A percentile compares a stretch with the other conserved stretches of the same genome.
Evolutionary conservation across 1,139 yeast species (phyloP).

Genomic region (Diutina rugosa): DNA sequence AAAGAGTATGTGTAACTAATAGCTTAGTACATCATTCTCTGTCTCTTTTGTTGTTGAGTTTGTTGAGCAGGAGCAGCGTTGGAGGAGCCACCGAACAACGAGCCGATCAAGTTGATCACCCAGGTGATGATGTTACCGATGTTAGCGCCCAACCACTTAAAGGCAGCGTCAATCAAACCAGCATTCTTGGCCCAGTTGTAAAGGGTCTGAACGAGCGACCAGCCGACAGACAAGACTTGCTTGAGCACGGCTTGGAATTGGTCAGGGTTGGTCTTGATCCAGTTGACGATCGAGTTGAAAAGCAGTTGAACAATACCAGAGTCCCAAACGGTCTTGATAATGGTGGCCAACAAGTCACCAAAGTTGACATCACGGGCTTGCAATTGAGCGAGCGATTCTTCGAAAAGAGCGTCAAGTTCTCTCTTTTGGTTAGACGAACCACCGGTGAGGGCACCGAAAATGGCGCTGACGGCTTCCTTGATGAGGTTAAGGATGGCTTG

Average conservation of each 20-base stretch:
- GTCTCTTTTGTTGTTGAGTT: slow-evolving; percentile 2
- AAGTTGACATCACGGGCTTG: slow-evolving; percentile 28
- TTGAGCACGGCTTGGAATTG: slow-evolving; percentile 21
- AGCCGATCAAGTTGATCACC: slow-evolving; percentile 15
- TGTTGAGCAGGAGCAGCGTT: slow-evolving; percentile 9
- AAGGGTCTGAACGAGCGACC: slow-evolving; percentile 22
- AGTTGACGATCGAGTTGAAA: slow-evolving; percentile 20
- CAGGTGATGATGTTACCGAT: slow-evolving; percentile 16
- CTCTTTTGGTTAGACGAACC: slow-evolving; percentile 11
- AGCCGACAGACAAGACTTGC: slow-evolving; percentile 21
- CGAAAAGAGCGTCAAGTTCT: slow-evolving; percentile 5
- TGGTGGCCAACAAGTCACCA: slow-evolving; percentile 13
- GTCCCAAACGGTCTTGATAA: slow-evolving; percentile 17
- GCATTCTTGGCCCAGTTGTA: slow-evolving; percentile 26
- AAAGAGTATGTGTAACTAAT: background rate
- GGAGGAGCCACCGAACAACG: slow-evolving; percentile 6
- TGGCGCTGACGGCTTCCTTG: slow-evolving; percentile 21
- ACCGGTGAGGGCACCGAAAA: slow-evolving; percentile 16
- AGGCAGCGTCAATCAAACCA: slow-evolving; percentile 22
- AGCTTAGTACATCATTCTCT: slow-evolving; percentile 1
- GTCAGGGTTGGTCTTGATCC: slow-evolving; percentile 25
- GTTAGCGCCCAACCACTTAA: slow-evolving; percentile 17
- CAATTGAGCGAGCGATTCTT: slow-evolving; percentile 7
- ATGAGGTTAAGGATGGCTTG: slow-evolving; percentile 20
- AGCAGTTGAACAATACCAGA: slow-evolving; percentile 24